These are phyloP conservation scores for Fusarium sambucinum DNA, from an alignment of 2,329 filamentous ascomycete genomes.

Conservation along the genomic window DNA sequence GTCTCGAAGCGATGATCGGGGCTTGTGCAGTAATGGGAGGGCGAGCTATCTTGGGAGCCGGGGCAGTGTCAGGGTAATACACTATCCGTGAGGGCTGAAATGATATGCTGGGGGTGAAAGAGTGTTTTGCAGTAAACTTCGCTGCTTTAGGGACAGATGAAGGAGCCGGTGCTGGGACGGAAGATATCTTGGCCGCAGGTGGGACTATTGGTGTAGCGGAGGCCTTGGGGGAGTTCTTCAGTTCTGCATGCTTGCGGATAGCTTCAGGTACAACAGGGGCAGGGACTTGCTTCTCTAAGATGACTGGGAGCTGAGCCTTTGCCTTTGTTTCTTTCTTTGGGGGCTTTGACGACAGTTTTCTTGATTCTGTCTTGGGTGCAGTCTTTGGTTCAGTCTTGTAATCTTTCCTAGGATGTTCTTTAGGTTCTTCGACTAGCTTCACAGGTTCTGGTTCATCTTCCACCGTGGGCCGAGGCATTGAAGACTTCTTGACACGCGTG, in stretches of 20 bases:
- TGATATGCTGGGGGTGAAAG: background rate
- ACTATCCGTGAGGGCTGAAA: constrained; percentile 8
- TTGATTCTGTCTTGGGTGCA: background rate
- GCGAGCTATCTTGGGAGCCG: constrained; percentile 15
- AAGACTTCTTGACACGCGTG: background rate
- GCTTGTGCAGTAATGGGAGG: constrained; percentile 24
- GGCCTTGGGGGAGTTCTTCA: background rate
- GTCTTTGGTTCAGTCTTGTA: background rate
- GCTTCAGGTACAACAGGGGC: background rate
- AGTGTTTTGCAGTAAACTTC: background rate
- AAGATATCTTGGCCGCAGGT: background rate
- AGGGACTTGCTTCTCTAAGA: background rate
- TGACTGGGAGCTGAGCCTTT: background rate
- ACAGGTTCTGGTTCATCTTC: constrained; percentile 6
- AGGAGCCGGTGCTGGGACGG: background rate
- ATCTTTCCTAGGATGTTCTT: background rate
- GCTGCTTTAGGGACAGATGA: constrained; percentile 1
- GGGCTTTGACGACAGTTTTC: background rate
- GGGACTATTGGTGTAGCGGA: background rate
- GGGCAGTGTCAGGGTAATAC: constrained; percentile 14
- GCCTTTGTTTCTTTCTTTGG: background rate
- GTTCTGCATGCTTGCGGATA: background rate
- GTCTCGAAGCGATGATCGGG: constrained; percentile 18
- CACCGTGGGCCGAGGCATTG: constrained; percentile 1
- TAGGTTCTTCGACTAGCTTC: background rate